Evolutionary conservation across 2,329 filamentous ascomycete species (phyloP).

Genomic region (Dryadomyces sulphureus): DNA sequence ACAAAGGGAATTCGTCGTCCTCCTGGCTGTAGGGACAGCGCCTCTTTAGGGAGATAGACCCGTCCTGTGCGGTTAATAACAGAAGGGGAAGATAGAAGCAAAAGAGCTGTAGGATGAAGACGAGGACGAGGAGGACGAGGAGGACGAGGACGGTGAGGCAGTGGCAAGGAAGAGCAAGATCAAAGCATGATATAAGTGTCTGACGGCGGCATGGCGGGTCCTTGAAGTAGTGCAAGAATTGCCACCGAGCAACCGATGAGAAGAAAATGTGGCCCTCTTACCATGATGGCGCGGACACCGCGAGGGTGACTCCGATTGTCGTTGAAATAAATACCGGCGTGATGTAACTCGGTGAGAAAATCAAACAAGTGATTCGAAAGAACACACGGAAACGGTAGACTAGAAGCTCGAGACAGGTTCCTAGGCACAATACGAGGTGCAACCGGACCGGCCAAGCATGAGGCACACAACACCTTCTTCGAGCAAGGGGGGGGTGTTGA

Average conservation of each 20-base stretch:
- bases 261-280: conserved; percentile 1
- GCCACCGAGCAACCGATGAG: background rate
- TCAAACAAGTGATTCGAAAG: background rate
- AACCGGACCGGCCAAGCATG: background rate
- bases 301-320: background rate
- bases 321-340: background rate
- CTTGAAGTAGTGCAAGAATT: background rate
- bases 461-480: background rate
- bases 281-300: conserved; percentile 1
- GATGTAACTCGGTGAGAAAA: background rate
- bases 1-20: conserved; percentile 10
- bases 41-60: conserved; percentile 24
- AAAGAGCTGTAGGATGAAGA: too few species aligned
- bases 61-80: conserved; percentile 5
- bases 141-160: too few species aligned
- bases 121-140: too few species aligned
- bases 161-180: background rate
- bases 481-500: background rate
- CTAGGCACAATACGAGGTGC: background rate
- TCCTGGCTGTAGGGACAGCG: conserved; percentile 26
- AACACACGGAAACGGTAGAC: background rate
- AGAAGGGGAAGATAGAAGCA: background rate
- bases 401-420: background rate
- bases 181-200: background rate
- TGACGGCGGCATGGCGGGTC: background rate